phyloP scores from a whole-genome alignment of 2,329 filamentous ascomycete genomes.

The Thermoascus crustaceus region DNA sequence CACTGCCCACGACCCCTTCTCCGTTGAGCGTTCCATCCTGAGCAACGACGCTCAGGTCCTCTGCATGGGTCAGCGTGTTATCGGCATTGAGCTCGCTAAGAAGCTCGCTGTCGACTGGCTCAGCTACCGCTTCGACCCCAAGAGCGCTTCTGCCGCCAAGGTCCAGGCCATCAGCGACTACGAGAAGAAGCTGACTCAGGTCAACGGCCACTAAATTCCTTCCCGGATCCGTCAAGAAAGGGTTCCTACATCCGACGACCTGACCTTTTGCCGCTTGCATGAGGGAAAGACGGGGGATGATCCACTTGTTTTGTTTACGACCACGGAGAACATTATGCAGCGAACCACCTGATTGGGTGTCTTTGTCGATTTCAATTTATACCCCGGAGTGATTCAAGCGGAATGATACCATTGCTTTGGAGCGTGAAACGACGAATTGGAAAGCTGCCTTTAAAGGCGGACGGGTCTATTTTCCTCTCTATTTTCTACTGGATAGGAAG shows the following conservation, averaged over 20 bases:
- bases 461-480: no score
- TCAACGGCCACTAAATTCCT: neutral
- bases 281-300: no score
- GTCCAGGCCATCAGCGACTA: slow-evolving; percentile 42
- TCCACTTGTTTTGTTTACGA: slow-evolving; percentile 7
- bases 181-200: slow-evolving; percentile 26
- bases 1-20: slow-evolving; percentile 80
- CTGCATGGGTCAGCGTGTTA: slow-evolving; percentile 76
- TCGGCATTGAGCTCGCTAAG: slow-evolving; percentile 72
- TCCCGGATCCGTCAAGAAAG: no score
- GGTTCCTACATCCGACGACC: no score
- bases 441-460: slow-evolving; percentile 1
- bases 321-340: neutral
- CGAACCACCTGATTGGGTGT: no score
- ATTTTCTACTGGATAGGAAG: no score
- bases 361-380: neutral
- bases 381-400: neutral
- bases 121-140: slow-evolving; percentile 68
- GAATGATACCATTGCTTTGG: slow-evolving; percentile 1
- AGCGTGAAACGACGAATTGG: neutral
- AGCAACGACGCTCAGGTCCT: slow-evolving; percentile 83
- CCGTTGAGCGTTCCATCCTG: slow-evolving; percentile 68
- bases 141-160: slow-evolving; percentile 56
- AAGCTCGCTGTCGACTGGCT: slow-evolving; percentile 74
- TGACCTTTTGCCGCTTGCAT: no score